phyloP scores from a whole-genome alignment of 225 moss, liverwort and hornwort genomes.

The Polytrichum commune region DNA sequence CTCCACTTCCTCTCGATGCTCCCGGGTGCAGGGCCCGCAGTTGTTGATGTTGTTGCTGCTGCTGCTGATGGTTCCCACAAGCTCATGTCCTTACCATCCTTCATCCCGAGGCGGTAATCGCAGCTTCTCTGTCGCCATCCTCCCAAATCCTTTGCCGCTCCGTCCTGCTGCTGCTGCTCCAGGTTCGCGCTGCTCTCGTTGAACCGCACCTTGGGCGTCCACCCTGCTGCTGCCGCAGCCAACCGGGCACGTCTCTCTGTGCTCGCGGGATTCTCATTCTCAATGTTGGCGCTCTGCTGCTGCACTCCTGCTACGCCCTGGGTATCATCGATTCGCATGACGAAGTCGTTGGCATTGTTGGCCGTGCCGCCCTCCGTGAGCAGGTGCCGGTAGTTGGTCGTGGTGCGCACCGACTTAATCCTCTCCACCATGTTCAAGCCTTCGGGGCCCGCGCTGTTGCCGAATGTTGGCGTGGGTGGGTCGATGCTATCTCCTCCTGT shows the following conservation, averaged over 20 bases:
- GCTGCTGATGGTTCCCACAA: no score
- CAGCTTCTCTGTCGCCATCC: neutral
- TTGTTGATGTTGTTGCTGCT: no score
- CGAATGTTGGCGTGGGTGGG: conserved; percentile 2
- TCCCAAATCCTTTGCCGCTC: conserved; percentile 15
- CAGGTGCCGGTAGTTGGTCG: conserved; percentile 7
- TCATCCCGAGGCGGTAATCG: neutral
- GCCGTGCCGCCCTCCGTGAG: no score
- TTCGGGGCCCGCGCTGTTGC: neutral
- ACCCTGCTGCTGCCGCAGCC: conserved; percentile 21
- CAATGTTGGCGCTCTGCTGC: conserved; percentile 18
- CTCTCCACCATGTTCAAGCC: conserved; percentile 10
- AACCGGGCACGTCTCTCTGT: conserved; percentile 35
- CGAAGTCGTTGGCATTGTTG: conserved; percentile 1
- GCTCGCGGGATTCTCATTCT: conserved; percentile 7
- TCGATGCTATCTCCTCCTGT: no score
- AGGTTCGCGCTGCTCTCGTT: conserved; percentile 15
- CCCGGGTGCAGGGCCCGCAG: neutral
- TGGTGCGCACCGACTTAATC: conserved; percentile 6
- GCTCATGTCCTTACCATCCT: conserved; percentile 15
- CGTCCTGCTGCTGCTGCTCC: neutral
- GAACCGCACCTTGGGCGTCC: conserved; percentile 34
- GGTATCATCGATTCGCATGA: conserved; percentile 1
- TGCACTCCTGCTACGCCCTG: conserved; percentile 6
- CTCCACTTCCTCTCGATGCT: conserved; percentile 25